phyloP scores from a whole-genome alignment of 176 grass and related monocot genomes.

The Musa itinerans region DNA sequence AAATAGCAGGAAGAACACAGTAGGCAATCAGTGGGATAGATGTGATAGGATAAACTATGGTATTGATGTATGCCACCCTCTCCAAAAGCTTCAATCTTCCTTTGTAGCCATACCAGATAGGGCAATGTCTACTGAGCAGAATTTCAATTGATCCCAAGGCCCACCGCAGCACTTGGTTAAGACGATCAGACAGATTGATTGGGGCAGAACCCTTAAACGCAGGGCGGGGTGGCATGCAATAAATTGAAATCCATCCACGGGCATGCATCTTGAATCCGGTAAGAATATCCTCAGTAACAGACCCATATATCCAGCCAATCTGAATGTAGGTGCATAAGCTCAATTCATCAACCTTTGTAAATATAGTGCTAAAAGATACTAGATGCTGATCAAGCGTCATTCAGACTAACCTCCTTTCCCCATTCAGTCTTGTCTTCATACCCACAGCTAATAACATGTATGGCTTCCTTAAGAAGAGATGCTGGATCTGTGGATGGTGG shows the following conservation, averaged over 20 bases:
- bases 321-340: not conserved
- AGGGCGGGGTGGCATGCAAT: slow-evolving; percentile 33
- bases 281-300: slow-evolving; percentile 21
- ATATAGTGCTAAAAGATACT: not conserved
- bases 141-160: slow-evolving; percentile 40
- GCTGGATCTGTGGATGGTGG: slow-evolving; percentile 1
- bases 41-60: slow-evolving; percentile 38
- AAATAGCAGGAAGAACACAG: slow-evolving; percentile 47
- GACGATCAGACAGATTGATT: slow-evolving; percentile 23
- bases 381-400: not conserved
- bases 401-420: slow-evolving; percentile 38
- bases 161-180: slow-evolving; percentile 31
- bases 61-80: slow-evolving; percentile 39
- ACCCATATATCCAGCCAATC: slow-evolving; percentile 53
- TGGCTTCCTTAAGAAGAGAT: slow-evolving; percentile 46
- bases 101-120: slow-evolving; percentile 33
- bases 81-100: slow-evolving; percentile 36
- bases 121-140: slow-evolving; percentile 50
- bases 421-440: slow-evolving; percentile 57
- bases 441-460: slow-evolving; percentile 55
- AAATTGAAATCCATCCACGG: slow-evolving; percentile 58
- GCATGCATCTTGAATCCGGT: slow-evolving; percentile 60
- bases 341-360: not conserved
- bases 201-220: slow-evolving; percentile 37
- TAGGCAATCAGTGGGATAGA: slow-evolving; percentile 54